phyloP scores from a whole-genome alignment of 2,329 filamentous ascomycete species.

The Microascus cirrosus region DNA sequence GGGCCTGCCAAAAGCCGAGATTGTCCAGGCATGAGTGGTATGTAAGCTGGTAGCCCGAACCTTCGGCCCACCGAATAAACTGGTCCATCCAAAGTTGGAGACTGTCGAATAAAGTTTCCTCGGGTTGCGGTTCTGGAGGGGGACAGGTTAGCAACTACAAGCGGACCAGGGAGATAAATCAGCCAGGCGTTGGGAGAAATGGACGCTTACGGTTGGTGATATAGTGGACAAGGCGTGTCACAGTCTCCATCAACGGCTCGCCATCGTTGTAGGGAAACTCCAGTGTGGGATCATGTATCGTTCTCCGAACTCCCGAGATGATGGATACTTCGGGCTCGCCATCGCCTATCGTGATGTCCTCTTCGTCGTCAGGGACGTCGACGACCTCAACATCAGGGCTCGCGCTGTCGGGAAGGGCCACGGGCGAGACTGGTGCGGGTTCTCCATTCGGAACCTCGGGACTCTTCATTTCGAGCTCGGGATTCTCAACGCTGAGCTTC shows the following conservation, averaged over 20 bases:
- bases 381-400: constrained; percentile 32
- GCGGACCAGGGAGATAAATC: background rate
- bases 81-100: constrained; percentile 38
- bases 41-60: constrained; percentile 20
- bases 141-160: background rate
- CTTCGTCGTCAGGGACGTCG: constrained; percentile 23
- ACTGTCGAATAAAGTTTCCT: constrained; percentile 29
- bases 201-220: constrained; percentile 10
- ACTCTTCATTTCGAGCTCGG: constrained; percentile 24
- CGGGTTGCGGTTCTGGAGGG: constrained; percentile 14
- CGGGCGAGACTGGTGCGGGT: background rate
- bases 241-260: constrained; percentile 13
- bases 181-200: background rate
- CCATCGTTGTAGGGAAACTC: constrained; percentile 24
- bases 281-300: constrained; percentile 20
- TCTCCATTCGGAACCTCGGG: background rate
- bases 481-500: constrained; percentile 33
- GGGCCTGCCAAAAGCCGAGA: constrained; percentile 35
- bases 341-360: constrained; percentile 12
- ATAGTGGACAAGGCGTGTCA: constrained; percentile 13
- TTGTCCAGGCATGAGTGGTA: constrained; percentile 32
- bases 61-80: constrained; percentile 29
- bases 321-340: constrained; percentile 15
- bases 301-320: constrained; percentile 5
- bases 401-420: constrained; percentile 22